Percentiles rank a stretch among this genome's conserved stretches.
Evolutionary conservation across 495 filamentous ascomycete genomes (phyloP).

Genomic region (Penicillium lividum): DNA sequence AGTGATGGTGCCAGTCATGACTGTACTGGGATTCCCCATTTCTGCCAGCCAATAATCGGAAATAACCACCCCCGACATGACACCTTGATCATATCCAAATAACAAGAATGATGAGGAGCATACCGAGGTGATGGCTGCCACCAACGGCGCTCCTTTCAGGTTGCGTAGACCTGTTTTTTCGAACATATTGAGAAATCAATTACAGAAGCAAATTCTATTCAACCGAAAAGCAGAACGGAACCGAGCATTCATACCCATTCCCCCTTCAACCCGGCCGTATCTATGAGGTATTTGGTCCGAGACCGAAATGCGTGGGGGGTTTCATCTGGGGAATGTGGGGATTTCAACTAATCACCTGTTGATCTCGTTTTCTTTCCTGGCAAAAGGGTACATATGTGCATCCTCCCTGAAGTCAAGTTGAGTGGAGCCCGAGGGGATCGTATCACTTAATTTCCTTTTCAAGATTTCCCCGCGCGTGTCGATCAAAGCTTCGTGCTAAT

Average conservation of each 20-base stretch:
- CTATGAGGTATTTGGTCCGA: slow-evolving; percentile 15
- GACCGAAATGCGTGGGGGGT: slow-evolving; percentile 20
- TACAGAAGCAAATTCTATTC: background rate
- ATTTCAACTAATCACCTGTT: background rate
- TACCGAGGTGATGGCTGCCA: slow-evolving; percentile 31
- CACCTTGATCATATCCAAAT: slow-evolving; percentile 39
- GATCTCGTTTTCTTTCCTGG: background rate
- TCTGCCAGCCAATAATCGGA: slow-evolving; percentile 21
- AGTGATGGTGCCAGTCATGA: slow-evolving; percentile 35
- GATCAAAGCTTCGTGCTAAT: slow-evolving; percentile 15
- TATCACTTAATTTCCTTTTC: slow-evolving; percentile 2
- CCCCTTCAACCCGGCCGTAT: slow-evolving; percentile 3
- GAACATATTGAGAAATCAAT: slow-evolving; percentile 5
- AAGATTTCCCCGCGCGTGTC: slow-evolving; percentile 11
- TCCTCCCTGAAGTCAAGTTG: background rate
- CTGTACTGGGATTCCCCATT: slow-evolving; percentile 19
- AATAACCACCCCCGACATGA: slow-evolving; percentile 31
- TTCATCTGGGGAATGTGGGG: slow-evolving; percentile 21
- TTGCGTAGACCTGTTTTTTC: slow-evolving; percentile 17
- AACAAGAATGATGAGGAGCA: slow-evolving; percentile 31
- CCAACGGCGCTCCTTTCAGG: slow-evolving; percentile 20
- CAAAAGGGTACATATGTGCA: background rate
- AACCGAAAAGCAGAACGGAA: background rate
- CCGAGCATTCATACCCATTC: slow-evolving; percentile 1
- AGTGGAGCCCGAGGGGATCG: slow-evolving; percentile 16